Evolutionary conservation across 768 basidiomycete genomes (phyloP), one percentile per base, ranked within the genome.

Genomic region (Amanita inopinata): DNA sequence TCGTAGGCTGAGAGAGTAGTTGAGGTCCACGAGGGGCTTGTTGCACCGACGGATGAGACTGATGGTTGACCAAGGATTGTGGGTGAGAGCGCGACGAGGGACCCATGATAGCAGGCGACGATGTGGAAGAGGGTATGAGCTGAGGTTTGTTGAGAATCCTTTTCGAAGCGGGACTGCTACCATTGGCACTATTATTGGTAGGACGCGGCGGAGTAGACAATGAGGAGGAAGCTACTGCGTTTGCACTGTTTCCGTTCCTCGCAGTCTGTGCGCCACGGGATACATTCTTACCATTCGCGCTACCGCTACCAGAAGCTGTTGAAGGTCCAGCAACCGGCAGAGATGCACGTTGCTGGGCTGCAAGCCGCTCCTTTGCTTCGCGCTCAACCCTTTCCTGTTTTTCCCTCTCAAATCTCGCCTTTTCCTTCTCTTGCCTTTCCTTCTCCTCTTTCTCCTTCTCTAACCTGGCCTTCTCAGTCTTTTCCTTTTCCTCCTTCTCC

Each of bases 61-160:
- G 59, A 24, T 56, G 54, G 4, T 53, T 49, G 17, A 47, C 38
- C 8, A 27, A n/a, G 31, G 60, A n/a, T n/a, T n/a, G 53, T 23
- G 53, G 46, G 10, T 47, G 54, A 10, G 52, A 57, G 4, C 65
- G 63, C 15, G 63, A 62, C 33, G 37, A 37, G 8, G 18, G 3
- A 37, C 66, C 55, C 39, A 63, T 53, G 28, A 52, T 56, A 40
- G 48, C 56, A 33, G 57, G 48, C 6, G 53, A 33, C 1, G 48
- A 37, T 32, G 45, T 46, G 10, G 60, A 49, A 17, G 58, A 34
- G 40, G 54, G 50, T 25, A 56, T 51, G 34, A 47, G 46, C 14
- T 48, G 46, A 46, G 67, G 57, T 58, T 80, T 83, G 54, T 63
- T 73, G 53, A 70, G 62, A 43, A 70, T 73, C 67, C 83, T 85